Evolutionary conservation across 1,139 yeast species (phyloP), one percentile per base, ranked within the genome.

Genomic region (Suhomyces ambrosiae): DNA sequence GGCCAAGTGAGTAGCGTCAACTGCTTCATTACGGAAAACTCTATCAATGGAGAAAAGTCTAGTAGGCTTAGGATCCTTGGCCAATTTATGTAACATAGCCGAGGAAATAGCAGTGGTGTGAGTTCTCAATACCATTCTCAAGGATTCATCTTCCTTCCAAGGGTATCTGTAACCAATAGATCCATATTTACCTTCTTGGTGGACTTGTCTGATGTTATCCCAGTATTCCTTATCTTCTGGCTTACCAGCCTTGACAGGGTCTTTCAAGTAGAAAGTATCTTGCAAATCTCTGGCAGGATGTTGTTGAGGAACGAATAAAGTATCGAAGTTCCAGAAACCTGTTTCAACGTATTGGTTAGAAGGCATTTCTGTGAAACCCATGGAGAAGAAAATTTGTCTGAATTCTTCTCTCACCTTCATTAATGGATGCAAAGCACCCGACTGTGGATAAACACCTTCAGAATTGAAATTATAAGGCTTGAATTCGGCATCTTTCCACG

Each of bases 301-400:
- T 70, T 92, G 97, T 72, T 92, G 99, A 40, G 99, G 99, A 38
- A 92, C 99, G 58, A 72, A 92, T 55, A 92, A 76, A 3, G 98
- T 79, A 63, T 92, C 99, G 60, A 92, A 92, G 68, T 94, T 92
- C 99, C 99, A 92, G 80, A 94, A 92, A 8, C 98, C 97, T 18
- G 95, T 79, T 60, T 92, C 99, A 39, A 94, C 98, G 61, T 89
- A 92, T 66, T 90, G 96, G 63, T 90, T 90, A 14, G 98, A 85
- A 44, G 98, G 97, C 99, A 92, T 92, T 71, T 92, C 99, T 23
- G 92, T 81, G 80, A 92, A 92, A 8, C 99, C 99, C 89, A 92
- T 82, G 30, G 94, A 82, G 70, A 92, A 92, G 79, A 94, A 92
- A 58, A 94, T 90, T 63, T 90, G 96, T 71, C 98, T 80, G 68